Conservation (phyloP, 1,139 yeast genomes). For the Magnusiomyces ingens region DNA sequence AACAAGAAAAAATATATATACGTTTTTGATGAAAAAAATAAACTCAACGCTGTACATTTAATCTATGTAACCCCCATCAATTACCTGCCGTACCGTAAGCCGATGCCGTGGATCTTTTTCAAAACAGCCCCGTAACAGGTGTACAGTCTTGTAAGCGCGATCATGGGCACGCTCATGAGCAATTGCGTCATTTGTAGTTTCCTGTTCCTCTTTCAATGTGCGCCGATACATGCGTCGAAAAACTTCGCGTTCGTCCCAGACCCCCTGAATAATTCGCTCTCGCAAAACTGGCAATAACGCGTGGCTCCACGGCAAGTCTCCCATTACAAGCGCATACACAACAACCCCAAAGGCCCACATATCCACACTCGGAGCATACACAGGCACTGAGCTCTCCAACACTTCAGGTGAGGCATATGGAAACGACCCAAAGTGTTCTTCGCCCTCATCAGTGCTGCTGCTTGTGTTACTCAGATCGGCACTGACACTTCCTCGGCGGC, state of each 20-base stretch:
- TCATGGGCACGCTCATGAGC: slow-evolving; percentile 1
- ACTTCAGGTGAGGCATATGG: slow-evolving; percentile 93
- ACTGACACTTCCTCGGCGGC: slow-evolving; percentile 7
- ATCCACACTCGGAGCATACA: slow-evolving; percentile 62
- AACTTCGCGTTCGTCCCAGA: slow-evolving; percentile 46
- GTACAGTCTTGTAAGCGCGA: slow-evolving; percentile 33
- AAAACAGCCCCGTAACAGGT: slow-evolving; percentile 49
- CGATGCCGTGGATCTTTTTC: slow-evolving; percentile 46
- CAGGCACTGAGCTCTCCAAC: slow-evolving; percentile 54
- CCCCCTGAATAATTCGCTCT: slow-evolving; percentile 63
- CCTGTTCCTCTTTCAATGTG: background rate
- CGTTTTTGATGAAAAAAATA: no score
- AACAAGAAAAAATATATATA: no score
- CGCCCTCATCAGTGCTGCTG: no score
- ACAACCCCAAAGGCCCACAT: slow-evolving; percentile 89
- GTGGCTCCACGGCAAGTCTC: slow-evolving; percentile 77
- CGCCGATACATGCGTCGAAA: slow-evolving; percentile 23
- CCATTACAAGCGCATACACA: slow-evolving; percentile 63
- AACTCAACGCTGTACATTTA: no score
- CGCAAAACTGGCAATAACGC: slow-evolving; percentile 72
- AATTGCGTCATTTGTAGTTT: slow-evolving; percentile 27
- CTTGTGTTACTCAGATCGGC: background rate
- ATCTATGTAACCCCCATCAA: slow-evolving; percentile 13
- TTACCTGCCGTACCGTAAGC: slow-evolving; percentile 42
- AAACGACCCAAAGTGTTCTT: slow-evolving; percentile 61